Conservation (phyloP, 164 flowering plant species). For the Houttuynia cordata region DNA sequence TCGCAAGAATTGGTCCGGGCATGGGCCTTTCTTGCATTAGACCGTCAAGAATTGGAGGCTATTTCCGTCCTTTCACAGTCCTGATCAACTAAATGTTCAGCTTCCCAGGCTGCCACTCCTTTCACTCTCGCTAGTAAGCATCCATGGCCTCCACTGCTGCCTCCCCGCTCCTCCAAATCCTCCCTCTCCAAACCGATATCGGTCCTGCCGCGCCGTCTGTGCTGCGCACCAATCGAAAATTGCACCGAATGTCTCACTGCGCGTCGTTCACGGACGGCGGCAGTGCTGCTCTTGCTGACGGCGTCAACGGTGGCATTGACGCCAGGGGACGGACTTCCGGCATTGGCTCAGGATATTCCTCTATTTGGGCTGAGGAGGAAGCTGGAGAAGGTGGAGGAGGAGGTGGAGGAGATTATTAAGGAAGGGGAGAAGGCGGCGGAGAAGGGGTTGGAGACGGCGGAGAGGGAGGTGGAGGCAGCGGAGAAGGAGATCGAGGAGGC, state of each 20-base stretch:
- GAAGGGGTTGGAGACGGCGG: conserved; percentile 16
- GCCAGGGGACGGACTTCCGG: conserved; percentile 12
- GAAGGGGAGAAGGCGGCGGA: conserved; percentile 57
- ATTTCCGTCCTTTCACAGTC: too few species aligned
- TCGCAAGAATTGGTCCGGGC: too few species aligned
- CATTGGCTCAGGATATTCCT: conserved; percentile 60
- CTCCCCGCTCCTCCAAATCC: conserved; percentile 12
- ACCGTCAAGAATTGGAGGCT: too few species aligned
- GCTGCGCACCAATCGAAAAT: conserved; percentile 8
- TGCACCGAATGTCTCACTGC: conserved; percentile 5
- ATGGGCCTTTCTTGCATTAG: too few species aligned
- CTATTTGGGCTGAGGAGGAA: conserved; percentile 74
- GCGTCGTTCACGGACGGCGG: conserved; percentile 27
- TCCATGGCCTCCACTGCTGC: conserved; percentile 38
- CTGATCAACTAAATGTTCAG: too few species aligned
- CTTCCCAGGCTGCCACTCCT: not conserved
- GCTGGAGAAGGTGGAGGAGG: conserved; percentile 62
- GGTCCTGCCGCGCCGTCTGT: conserved; percentile 12
- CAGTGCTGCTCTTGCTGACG: conserved; percentile 34
- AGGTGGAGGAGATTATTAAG: conserved; percentile 50
- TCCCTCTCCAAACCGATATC: conserved; percentile 14
- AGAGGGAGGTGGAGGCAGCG: conserved; percentile 11
- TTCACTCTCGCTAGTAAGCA: not conserved
- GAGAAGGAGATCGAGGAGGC: conserved; percentile 25
- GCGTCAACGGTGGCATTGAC: conserved; percentile 26